These are phyloP conservation scores for Wickerhamiella bombiphila DNA, from an alignment of 805 yeast genomes.

Conservation along the genomic window DNA sequence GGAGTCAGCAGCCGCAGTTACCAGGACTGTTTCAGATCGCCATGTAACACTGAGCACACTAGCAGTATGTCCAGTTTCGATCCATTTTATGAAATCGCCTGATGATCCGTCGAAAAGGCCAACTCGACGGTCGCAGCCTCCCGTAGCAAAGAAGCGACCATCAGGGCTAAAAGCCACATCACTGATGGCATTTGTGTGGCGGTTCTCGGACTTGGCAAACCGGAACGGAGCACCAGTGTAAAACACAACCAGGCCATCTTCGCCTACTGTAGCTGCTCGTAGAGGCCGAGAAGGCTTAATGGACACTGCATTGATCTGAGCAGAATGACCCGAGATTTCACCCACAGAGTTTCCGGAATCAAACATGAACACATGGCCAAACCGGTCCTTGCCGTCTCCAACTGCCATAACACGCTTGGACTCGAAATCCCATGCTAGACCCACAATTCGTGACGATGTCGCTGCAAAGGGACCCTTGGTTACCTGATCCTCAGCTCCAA, in stretches of 20 bases:
- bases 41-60: conserved; percentile 72
- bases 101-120: conserved; percentile 75
- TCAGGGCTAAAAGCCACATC: conserved; percentile 73
- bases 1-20: conserved; percentile 75
- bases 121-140: conserved; percentile 70
- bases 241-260: conserved; percentile 74
- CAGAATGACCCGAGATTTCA: conserved; percentile 84
- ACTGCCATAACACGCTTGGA: conserved; percentile 77
- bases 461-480: conserved; percentile 72
- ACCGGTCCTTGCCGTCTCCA: conserved; percentile 84
- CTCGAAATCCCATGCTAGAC: conserved; percentile 87
- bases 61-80: conserved; percentile 44
- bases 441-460: conserved; percentile 66
- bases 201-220: conserved; percentile 55
- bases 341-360: conserved; percentile 97
- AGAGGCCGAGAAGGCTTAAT: conserved; percentile 80
- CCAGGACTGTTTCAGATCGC: conserved; percentile 42
- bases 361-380: conserved; percentile 83
- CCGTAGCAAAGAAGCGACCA: conserved; percentile 61
- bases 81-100: conserved; percentile 52
- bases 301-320: conserved; percentile 67
- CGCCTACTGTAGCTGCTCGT: conserved; percentile 84
- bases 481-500: conserved; percentile 33
- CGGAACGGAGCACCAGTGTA: conserved; percentile 90
- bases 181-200: conserved; percentile 64